These are phyloP conservation scores for Phytopythium delawarense DNA, from an alignment of 352 stramenopile species.

Conservation along the genomic window DNA sequence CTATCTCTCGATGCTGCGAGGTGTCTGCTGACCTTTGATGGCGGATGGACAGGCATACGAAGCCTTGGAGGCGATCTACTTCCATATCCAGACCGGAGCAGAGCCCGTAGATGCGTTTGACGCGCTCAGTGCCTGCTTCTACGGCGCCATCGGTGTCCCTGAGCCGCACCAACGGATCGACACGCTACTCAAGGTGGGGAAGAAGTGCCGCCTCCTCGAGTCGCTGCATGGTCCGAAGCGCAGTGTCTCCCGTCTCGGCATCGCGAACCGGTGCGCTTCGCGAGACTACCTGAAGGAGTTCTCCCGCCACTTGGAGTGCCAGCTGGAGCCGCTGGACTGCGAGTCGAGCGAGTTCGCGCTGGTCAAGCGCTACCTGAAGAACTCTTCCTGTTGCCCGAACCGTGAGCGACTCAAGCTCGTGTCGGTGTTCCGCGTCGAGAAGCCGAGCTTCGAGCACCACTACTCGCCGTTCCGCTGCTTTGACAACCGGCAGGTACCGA, in stretches of 20 bases:
- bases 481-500: slow-evolving; percentile 19
- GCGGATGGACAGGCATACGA: slow-evolving; percentile 23
- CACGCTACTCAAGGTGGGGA: slow-evolving; percentile 32
- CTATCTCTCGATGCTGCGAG: not conserved
- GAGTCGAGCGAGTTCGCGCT: slow-evolving; percentile 21
- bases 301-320: slow-evolving; percentile 24
- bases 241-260: slow-evolving; percentile 16
- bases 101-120: slow-evolving; percentile 16
- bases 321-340: slow-evolving; percentile 19
- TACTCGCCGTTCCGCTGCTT: slow-evolving; percentile 24
- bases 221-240: slow-evolving; percentile 17
- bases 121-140: slow-evolving; percentile 29
- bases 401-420: slow-evolving; percentile 23
- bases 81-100: slow-evolving; percentile 15
- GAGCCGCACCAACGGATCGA: slow-evolving; percentile 23
- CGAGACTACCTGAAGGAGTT: slow-evolving; percentile 32
- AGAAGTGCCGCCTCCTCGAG: slow-evolving; percentile 30
- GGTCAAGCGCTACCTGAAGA: slow-evolving; percentile 35
- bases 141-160: slow-evolving; percentile 27
- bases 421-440: slow-evolving; percentile 31
- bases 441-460: slow-evolving; percentile 16
- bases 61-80: slow-evolving; percentile 29
- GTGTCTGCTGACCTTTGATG: not conserved
- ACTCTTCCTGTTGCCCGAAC: slow-evolving; percentile 34
- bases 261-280: slow-evolving; percentile 17